Evolutionary conservation across 108 stramenopile genomes (phyloP).

Genomic region (Skeletonema menzelii): DNA sequence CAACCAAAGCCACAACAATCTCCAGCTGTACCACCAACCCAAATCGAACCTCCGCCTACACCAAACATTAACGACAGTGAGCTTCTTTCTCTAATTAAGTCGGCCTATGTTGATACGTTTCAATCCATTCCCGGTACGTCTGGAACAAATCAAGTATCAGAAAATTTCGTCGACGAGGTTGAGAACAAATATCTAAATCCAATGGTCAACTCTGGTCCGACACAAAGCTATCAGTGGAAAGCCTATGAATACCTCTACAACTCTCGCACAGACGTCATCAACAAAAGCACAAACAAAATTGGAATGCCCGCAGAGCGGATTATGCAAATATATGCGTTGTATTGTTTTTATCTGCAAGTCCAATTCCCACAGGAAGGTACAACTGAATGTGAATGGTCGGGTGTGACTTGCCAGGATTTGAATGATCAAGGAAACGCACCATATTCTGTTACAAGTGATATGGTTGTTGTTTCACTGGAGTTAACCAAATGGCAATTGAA

Average conservation of each 20-base stretch:
- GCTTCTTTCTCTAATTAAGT: conserved; percentile 16
- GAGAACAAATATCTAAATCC: not conserved
- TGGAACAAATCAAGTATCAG: conserved; percentile 8
- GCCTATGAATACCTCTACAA: conserved; percentile 11
- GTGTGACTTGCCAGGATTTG: conserved; percentile 11
- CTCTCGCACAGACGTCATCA: conserved; percentile 9
- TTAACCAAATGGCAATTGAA: not conserved
- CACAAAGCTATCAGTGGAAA: conserved; percentile 24
- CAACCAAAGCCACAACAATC: conserved; percentile 5
- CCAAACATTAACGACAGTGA: not conserved
- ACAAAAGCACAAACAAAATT: conserved; percentile 6
- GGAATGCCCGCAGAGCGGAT: conserved; percentile 11
- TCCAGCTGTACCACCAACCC: not conserved
- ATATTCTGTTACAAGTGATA: not conserved
- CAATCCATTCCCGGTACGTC: conserved; percentile 15
- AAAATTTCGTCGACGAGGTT: not conserved
- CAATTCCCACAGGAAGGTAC: not conserved
- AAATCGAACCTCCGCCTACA: not conserved
- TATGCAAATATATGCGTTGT: conserved; percentile 16
- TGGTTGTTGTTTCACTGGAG: not conserved
- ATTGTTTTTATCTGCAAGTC: conserved; percentile 14
- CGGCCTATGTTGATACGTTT: not conserved
- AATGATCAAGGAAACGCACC: conserved; percentile 6
- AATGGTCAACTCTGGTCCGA: not conserved
- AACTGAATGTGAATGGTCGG: conserved; percentile 18